These are phyloP conservation scores for Panicum virgatum DNA, from an alignment of 202 grass and related monocot genomes.

Conservation along the genomic window DNA sequence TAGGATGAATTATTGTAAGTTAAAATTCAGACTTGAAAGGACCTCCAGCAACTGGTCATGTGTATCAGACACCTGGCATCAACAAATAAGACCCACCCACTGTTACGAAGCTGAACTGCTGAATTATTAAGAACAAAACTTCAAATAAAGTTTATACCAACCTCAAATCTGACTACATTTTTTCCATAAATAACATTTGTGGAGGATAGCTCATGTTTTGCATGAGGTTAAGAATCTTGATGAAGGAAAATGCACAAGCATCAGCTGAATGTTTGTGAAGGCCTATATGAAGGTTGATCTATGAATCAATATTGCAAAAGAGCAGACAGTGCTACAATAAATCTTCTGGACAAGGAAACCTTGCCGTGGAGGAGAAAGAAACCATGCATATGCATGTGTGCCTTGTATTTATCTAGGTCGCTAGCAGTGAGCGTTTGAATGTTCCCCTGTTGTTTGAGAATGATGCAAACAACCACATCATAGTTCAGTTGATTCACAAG, in stretches of 20 bases:
- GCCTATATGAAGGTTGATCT: too few species aligned
- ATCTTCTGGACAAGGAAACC: conserved; percentile 46
- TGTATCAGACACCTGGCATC: conserved; percentile 79
- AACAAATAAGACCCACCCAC: conserved; percentile 17
- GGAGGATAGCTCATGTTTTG: too few species aligned
- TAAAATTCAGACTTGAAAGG: too few species aligned
- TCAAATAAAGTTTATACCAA: conserved; percentile 43
- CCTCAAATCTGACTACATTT: conserved; percentile 97
- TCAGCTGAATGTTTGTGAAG: too few species aligned
- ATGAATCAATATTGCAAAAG: conserved; percentile 24
- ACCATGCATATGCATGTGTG: conserved; percentile 86
- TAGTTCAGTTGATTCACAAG: too few species aligned
- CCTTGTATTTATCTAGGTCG: conserved; percentile 83
- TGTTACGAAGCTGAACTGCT: not conserved
- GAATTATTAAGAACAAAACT: conserved; percentile 6
- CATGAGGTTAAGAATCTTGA: too few species aligned
- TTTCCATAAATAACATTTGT: conserved; percentile 95
- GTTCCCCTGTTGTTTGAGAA: conserved; percentile 67
- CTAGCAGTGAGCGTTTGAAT: conserved; percentile 77
- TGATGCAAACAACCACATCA: not conserved
- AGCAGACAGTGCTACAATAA: not conserved
- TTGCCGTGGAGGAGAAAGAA: conserved; percentile 96
- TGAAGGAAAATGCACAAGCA: too few species aligned
- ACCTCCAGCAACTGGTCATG: too few species aligned
- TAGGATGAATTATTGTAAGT: too few species aligned